Conservation (phyloP, 2,329 filamentous ascomycete genomes). For the Paraphoma sp. region DNA sequence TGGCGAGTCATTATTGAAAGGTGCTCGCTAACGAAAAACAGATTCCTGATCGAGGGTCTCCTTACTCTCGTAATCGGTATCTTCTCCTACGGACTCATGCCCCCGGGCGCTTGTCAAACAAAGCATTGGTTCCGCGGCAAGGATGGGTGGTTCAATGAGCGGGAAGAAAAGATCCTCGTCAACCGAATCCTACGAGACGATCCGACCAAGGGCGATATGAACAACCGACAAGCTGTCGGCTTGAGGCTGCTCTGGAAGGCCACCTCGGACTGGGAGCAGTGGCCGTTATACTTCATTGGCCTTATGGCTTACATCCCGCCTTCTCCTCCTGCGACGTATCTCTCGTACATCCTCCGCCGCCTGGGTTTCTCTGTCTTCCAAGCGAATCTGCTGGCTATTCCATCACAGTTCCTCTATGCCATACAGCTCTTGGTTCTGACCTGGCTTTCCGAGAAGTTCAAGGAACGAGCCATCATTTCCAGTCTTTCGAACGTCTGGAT, state of each 20-base stretch:
- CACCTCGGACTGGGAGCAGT: conserved; percentile 38
- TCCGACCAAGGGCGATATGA: conserved; percentile 63
- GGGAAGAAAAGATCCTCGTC: conserved; percentile 67
- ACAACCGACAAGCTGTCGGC: conserved; percentile 39
- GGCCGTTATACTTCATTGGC: conserved; percentile 43
- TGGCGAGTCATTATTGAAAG: background rate
- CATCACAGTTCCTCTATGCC: conserved; percentile 48
- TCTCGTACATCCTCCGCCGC: conserved; percentile 64
- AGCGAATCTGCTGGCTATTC: conserved; percentile 69
- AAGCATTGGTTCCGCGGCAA: conserved; percentile 62
- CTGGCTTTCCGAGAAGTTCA: conserved; percentile 55
- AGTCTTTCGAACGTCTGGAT: conserved; percentile 64
- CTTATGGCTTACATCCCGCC: conserved; percentile 53
- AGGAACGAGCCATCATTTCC: conserved; percentile 55
- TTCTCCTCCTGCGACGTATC: conserved; percentile 31
- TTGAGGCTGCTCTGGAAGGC: conserved; percentile 27
- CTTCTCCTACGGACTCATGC: conserved; percentile 63
- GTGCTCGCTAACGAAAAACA: conserved; percentile 24
- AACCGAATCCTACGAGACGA: conserved; percentile 67
- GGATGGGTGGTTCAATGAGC: conserved; percentile 68
- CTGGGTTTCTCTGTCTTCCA: conserved; percentile 69
- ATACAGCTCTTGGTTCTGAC: conserved; percentile 54
- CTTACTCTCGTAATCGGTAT: conserved; percentile 63
- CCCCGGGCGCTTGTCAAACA: conserved; percentile 56
- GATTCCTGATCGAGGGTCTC: conserved; percentile 62